Evolutionary conservation across 2,329 filamentous ascomycete genomes (phyloP), one percentile per base, ranked within the genome.

Genomic region (Beauveria bassiana): DNA sequence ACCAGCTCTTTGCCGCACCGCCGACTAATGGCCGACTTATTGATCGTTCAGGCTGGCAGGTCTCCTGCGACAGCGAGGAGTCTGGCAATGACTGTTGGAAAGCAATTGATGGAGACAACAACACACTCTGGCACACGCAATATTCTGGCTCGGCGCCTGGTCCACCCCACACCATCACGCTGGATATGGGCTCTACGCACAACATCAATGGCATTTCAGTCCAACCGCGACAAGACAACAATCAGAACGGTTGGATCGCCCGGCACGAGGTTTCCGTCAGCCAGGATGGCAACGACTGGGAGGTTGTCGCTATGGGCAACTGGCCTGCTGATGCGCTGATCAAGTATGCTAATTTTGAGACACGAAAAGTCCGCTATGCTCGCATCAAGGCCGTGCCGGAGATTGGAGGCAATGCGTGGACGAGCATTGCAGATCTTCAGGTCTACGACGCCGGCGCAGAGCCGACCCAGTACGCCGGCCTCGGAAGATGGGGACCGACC

Each of bases 301-400:
- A 65, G 16, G 34, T 54, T 6, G 68, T 72, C 2, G 69, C 67
- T 28, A 67, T 59, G 10, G 73, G 73, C 14, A 69, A 67, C 4
- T 74, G 65, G 65, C 63, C 66, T 22, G 66, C 67, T 18, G 71
- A 74, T 56, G 64, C 46, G 1, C 67, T 65, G 2, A 63, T 62
- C 42, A 74, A 73, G 64, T 68, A 68, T 7, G 70, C 71, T 38
- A 72, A 71, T 64, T 74, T 74, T 63, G 68, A 71, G 7, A 68
- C 70, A 18, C 61, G 63, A 38, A 65, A 65, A 9, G 67, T 67
- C 31, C 68, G 69, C 22, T 74, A 71, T 54, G 64, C 73, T n/a
- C 68, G 68, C 16, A 59, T 75, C 28, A 64, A 63, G 5, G 71
- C 70, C 9, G 61, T 66, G 16, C 68, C 66, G 12, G 72, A 74